These are phyloP conservation scores for Leptographium flavum DNA, from an alignment of 2,329 filamentous ascomycete genomes.

Conservation along the genomic window DNA sequence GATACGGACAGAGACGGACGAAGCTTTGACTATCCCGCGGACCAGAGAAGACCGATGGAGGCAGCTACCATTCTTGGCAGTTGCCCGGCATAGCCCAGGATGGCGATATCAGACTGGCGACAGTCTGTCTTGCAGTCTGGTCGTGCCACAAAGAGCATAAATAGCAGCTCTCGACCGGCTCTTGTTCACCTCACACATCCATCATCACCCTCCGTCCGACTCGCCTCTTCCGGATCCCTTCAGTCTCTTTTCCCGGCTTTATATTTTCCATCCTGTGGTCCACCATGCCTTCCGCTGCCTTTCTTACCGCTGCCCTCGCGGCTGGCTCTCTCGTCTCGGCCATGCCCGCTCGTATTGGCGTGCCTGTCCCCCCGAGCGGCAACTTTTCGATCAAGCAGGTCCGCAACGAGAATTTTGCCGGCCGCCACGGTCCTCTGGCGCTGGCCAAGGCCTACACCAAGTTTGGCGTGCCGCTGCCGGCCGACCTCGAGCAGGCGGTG, in stretches of 20 bases:
- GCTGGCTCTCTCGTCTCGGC: slow-evolving; percentile 2
- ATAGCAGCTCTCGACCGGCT: not conserved
- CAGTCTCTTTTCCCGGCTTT: no score
- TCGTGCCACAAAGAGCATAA: no score
- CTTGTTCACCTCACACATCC: not conserved
- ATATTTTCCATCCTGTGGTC: no score
- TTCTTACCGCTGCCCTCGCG: slow-evolving; percentile 4
- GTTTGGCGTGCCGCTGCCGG: slow-evolving; percentile 20
- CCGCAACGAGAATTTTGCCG: slow-evolving; percentile 19
- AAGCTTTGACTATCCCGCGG: no score
- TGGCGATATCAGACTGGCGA: no score
- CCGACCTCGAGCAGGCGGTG: slow-evolving; percentile 15
- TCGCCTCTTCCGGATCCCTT: no score
- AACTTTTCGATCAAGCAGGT: not conserved
- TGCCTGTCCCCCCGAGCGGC: not conserved
- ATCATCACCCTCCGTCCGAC: not conserved
- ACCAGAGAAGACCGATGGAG: not conserved
- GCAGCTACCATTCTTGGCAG: slow-evolving; percentile 3
- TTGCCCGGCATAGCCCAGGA: no score
- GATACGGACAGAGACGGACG: not conserved
- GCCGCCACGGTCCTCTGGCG: slow-evolving; percentile 19
- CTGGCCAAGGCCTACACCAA: slow-evolving; percentile 24
- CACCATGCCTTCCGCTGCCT: slow-evolving; percentile 6
- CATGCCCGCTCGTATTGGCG: not conserved
- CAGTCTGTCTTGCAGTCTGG: no score